Conservation (phyloP, 371 early-diverging fungal genomes). For the Mortierella sp. region DNA sequence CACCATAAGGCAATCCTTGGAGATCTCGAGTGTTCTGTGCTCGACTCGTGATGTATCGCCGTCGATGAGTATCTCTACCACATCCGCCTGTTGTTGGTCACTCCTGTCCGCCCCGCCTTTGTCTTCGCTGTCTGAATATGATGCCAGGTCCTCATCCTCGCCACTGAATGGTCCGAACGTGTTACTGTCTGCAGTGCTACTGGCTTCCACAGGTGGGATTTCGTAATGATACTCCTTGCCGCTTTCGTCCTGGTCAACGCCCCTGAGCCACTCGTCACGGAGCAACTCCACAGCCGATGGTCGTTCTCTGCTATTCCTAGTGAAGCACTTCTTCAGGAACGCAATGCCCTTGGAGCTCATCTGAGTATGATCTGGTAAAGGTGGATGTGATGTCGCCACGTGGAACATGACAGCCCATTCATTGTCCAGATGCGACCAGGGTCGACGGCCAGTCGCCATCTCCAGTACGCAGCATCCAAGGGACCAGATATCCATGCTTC, state of each 20-base stretch:
- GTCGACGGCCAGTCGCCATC: slow-evolving; percentile 93
- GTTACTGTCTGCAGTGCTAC: not conserved
- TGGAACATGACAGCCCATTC: slow-evolving; percentile 95
- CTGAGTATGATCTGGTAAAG: slow-evolving; percentile 74
- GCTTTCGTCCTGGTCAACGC: slow-evolving; percentile 47
- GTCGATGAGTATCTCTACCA: not conserved
- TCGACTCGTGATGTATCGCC: not conserved
- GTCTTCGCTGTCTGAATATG: not conserved
- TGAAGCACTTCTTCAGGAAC: slow-evolving; percentile 85
- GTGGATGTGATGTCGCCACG: slow-evolving; percentile 79
- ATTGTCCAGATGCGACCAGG: slow-evolving; percentile 93
- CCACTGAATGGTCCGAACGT: slow-evolving; percentile 5
- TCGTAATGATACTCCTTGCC: slow-evolving; percentile 17
- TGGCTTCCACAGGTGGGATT: slow-evolving; percentile 15
- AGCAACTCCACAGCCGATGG: slow-evolving; percentile 83
- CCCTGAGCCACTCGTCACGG: slow-evolving; percentile 79
- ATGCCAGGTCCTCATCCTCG: slow-evolving; percentile 1
- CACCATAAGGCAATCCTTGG: not conserved
- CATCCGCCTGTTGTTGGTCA: not conserved
- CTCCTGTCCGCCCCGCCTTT: not conserved
- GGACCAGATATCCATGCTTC: slow-evolving; percentile 95
- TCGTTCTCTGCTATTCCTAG: slow-evolving; percentile 75
- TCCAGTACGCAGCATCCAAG: slow-evolving; percentile 95
- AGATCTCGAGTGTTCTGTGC: not conserved
- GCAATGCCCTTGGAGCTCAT: slow-evolving; percentile 74